Conservation (phyloP, 345 rosid genomes). For the Moringa oleifera region DNA sequence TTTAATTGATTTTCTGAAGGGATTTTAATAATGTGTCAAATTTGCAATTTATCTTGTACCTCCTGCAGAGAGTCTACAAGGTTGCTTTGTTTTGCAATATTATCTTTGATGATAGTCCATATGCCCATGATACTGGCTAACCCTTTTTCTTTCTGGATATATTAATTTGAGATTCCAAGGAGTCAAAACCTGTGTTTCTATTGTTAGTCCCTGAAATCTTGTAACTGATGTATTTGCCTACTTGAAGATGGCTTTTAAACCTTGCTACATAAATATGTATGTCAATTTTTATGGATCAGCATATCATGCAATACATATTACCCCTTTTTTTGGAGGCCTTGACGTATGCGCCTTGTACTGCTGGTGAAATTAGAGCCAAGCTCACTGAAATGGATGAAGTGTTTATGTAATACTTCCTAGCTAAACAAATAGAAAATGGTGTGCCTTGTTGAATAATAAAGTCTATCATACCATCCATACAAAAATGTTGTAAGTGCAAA, state of each 20-base stretch:
- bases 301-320: background rate
- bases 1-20: background rate
- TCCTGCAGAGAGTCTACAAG: background rate
- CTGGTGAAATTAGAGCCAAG: background rate
- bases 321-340: background rate
- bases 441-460: background rate
- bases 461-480: background rate
- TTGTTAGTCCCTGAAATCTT: background rate
- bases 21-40: slow-evolving; percentile 4
- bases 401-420: background rate
- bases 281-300: background rate
- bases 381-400: background rate
- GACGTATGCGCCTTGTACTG: background rate
- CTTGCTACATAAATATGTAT: background rate
- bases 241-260: background rate
- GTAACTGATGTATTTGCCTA: background rate
- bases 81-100: background rate
- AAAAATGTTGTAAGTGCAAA: background rate
- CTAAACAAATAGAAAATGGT: background rate
- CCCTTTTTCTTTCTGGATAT: background rate
- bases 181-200: background rate
- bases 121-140: background rate
- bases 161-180: background rate
- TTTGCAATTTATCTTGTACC: background rate
- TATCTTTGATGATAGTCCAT: background rate